Conservation (phyloP, 176 grass and related monocot genomes). For the Stipa capillata region DNA sequence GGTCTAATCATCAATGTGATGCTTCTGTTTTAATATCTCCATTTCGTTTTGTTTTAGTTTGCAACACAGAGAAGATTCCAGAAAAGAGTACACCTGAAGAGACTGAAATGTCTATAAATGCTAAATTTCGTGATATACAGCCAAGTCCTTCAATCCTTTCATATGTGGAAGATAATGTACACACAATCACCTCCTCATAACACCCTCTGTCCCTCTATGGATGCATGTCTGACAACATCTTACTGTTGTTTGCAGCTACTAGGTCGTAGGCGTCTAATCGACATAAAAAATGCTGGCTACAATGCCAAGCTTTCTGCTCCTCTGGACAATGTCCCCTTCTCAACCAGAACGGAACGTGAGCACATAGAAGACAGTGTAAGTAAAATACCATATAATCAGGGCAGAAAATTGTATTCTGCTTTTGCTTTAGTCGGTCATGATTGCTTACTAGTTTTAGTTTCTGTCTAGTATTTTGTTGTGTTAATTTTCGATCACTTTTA, state of each 20-base stretch:
- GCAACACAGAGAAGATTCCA: slow-evolving; percentile 23
- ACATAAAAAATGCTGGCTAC: slow-evolving; percentile 86
- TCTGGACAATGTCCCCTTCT: slow-evolving; percentile 83
- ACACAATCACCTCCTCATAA: neutral
- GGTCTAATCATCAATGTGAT: neutral
- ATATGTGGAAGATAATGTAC: slow-evolving; percentile 97
- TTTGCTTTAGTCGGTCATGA: neutral
- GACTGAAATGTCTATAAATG: slow-evolving; percentile 79
- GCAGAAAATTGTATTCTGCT: slow-evolving; percentile 6
- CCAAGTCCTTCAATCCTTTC: slow-evolving; percentile 64
- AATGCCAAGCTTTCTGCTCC: slow-evolving; percentile 78
- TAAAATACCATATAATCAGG: slow-evolving; percentile 4
- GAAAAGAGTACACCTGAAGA: slow-evolving; percentile 48
- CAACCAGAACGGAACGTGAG: slow-evolving; percentile 66
- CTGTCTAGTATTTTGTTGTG: neutral
- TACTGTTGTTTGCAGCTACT: slow-evolving; percentile 48
- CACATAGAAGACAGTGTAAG: slow-evolving; percentile 85
- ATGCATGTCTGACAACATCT: neutral
- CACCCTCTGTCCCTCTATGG: neutral
- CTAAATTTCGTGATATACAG: slow-evolving; percentile 83
- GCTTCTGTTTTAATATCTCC: neutral
- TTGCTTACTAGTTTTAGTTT: neutral
- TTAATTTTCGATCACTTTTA: neutral
- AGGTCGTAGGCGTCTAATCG: slow-evolving; percentile 78
- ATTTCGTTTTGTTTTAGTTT: slow-evolving; percentile 16